These are phyloP conservation scores for Roridomyces roridus DNA, from an alignment of 768 basidiomycete genomes.

Conservation along the genomic window DNA sequence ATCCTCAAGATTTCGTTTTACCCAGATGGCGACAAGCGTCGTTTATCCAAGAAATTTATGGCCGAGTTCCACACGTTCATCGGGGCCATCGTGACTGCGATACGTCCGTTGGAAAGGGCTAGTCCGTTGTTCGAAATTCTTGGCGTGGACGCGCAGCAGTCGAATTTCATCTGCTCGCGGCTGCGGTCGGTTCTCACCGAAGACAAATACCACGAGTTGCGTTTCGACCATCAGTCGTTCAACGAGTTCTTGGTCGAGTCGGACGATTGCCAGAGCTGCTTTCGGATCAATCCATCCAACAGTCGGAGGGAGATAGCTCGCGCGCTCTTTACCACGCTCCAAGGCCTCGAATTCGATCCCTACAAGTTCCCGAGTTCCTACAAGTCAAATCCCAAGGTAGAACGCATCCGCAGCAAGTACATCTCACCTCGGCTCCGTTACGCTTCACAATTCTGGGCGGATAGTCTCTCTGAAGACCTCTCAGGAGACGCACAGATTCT, in stretches of 20 bases:
- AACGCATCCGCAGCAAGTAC: no score
- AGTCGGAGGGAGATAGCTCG: neutral
- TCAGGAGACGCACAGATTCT: neutral
- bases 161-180: neutral
- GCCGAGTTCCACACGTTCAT: constrained; percentile 5
- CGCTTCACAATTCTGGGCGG: constrained; percentile 13
- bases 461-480: neutral
- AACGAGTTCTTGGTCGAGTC: constrained; percentile 20
- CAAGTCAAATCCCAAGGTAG: neutral
- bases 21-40: neutral
- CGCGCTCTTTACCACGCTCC: constrained; percentile 1
- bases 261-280: neutral
- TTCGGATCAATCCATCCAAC: neutral
- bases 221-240: constrained; percentile 23
- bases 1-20: constrained; percentile 17
- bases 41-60: neutral
- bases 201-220: neutral
- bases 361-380: neutral
- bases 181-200: constrained; percentile 13
- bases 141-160: neutral
- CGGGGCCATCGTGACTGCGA: constrained; percentile 9
- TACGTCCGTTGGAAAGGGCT: neutral
- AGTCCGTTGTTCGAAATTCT: constrained; percentile 14
- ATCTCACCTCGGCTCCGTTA: neutral
- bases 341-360: constrained; percentile 6